Evolutionary conservation across 225 moss, liverwort and hornwort species (phyloP).

Genomic region (Sphagnum tenellum): DNA sequence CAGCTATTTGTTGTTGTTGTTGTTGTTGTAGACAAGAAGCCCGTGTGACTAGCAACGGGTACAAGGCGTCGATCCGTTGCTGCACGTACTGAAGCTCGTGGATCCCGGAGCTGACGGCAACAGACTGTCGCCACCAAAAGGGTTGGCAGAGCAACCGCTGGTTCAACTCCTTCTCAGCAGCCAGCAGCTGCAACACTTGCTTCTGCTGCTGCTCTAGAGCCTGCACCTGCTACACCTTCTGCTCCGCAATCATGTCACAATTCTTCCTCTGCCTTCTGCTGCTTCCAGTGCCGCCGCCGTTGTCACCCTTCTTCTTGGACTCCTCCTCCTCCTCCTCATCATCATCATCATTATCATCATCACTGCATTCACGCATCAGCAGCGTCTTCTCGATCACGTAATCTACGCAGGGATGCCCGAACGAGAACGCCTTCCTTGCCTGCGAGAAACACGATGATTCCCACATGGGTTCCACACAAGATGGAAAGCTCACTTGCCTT

Average conservation of each 20-base stretch:
- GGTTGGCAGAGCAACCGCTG: slow-evolving; percentile 15
- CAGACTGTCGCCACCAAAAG: slow-evolving; percentile 39
- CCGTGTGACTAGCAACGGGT: slow-evolving; percentile 19
- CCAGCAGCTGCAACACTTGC: slow-evolving; percentile 10
- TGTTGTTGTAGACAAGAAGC: not conserved
- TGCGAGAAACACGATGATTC: slow-evolving; percentile 40
- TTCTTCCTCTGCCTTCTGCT: too few species aligned
- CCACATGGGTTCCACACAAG: slow-evolving; percentile 45
- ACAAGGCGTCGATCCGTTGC: slow-evolving; percentile 25
- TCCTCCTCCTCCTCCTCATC: slow-evolving; percentile 8
- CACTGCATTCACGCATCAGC: not conserved
- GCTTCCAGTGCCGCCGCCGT: not conserved
- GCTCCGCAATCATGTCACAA: slow-evolving; percentile 3
- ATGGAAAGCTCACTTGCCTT: slow-evolving; percentile 52
- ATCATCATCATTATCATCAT: not conserved
- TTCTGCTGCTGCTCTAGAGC: slow-evolving; percentile 36
- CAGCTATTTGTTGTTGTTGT: too few species aligned
- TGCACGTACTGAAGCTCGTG: slow-evolving; percentile 21
- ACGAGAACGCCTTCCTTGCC: slow-evolving; percentile 48
- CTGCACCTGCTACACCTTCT: slow-evolving; percentile 40
- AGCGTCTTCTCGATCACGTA: slow-evolving; percentile 40
- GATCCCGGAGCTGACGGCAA: slow-evolving; percentile 3
- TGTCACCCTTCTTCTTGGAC: slow-evolving; percentile 14
- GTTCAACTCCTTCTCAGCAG: slow-evolving; percentile 24
- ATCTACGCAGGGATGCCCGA: slow-evolving; percentile 44